Base-by-base conservation (phyloP, 768 basidiomycete genomes). In the Tricholoma sp. region DNA sequence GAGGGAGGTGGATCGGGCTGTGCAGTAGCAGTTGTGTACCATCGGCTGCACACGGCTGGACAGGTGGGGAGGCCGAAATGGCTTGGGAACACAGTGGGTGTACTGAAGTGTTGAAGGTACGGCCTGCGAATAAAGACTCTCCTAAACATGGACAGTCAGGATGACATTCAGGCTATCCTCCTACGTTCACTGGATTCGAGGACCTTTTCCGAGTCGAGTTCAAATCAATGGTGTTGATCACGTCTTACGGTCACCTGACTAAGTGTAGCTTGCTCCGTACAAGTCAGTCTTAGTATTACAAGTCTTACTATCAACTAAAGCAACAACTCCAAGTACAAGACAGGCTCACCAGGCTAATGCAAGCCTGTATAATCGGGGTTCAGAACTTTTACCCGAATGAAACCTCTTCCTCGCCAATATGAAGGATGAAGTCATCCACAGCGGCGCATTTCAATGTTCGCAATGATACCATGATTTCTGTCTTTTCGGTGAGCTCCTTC, bases 141-240 rank as follows among this genome's bases (percentile, higher is more conserved):
- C 82, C 80, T 82, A 73, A 84, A 85, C 86, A 89, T 89, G 82
- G 82, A 84, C 84, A 82, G 79, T 76, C 77, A 76, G 77, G 61
- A 36, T 59, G 65, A 59, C 52, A 63, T 68, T 65, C 69, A 69
- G 61, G 52, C 60, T 61, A 18, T 8, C 41, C 41, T 41, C 17
- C n/a, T 18, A 8, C 41, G 5, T 18, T 18, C n/a, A n/a, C n/a
- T n/a, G n/a, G n/a, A 18, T 41, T 41, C 39, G 39, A 41, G n/a
- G 39, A 17, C 15, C 15, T 17, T 41, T 17, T n/a, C n/a, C n/a
- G n/a, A n/a, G n/a, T n/a, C n/a, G n/a, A n/a, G n/a, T n/a, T n/a
- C n/a, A n/a, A 24, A 24, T 24, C 24, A 24, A 24, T 24, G 24
- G 24, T n/a, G 11, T 3, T 12, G 34, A 36, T 36, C 34, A 36